Evolutionary conservation across 2,329 filamentous ascomycete genomes (phyloP), one percentile per base, ranked within the genome.

Genomic region (Aureobasidium sp.): DNA sequence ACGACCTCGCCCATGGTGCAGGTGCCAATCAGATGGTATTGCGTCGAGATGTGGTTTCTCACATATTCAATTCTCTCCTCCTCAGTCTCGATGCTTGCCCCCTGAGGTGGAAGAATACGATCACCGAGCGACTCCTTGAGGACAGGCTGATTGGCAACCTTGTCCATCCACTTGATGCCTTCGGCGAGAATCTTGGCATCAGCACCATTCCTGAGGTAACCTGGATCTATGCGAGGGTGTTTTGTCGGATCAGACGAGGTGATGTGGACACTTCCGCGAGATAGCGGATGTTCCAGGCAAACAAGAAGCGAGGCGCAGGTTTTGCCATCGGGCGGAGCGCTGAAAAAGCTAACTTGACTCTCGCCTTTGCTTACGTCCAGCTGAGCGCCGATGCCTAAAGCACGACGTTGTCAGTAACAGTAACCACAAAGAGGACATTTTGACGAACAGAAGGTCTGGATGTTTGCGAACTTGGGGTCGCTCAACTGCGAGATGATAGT

Each of bases 111-210:
- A 49, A 70, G 69, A 6, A 72, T 68, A 2, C 74, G 68, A 8
- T 67, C 64, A 1, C 64, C 66, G 6, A 82, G 74, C 17, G 68
- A 75, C 29, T 76, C 67, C 0, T 71, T 71, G 38, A 81, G 77
- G 0, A 71, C 69, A 0, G 76, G 72, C 4, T 73, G 74, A 8
- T 74, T 68, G 4, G 74, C 72, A 69, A 82, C 77, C 31, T 74
- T 68, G 2, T 77, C 70, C 38, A 77, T 67, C 60, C 81, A 70
- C 42, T 68, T 67, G 57, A 73, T 65, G 3, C 67, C 68, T 51
- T 67, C 67, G 4, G 69, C 67, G 10, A 73, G 61, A 29, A 72
- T 67, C 25, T 68, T 67, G 15, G 67, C 66, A 55, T 73, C 71
- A 2, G 66, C 65, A 29, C 62, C 59, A 60, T 71, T 66, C 19